These are phyloP conservation scores for Butyriboletus regius DNA, from an alignment of 1,284 basidiomycete species.

Conservation along the genomic window DNA sequence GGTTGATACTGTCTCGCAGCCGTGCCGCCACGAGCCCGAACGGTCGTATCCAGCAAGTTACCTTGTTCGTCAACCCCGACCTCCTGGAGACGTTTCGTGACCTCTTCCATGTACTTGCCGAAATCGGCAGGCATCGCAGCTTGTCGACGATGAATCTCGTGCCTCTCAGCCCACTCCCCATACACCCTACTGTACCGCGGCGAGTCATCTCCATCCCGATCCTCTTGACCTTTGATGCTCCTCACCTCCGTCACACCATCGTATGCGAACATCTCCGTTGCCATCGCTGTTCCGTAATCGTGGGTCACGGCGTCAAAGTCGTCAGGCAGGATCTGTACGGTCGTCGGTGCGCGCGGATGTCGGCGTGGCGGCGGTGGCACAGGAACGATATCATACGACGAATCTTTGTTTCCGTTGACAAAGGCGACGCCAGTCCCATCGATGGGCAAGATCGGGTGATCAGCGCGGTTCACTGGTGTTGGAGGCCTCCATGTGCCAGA, in stretches of 20 bases:
- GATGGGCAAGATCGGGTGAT: conserved; percentile 16
- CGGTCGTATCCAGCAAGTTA: conserved; percentile 15
- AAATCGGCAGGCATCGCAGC: conserved; percentile 28
- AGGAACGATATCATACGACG: conserved; percentile 30
- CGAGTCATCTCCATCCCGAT: conserved; percentile 8
- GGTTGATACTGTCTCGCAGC: conserved; percentile 5
- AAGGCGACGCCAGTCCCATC: conserved; percentile 3
- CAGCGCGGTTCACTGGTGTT: conserved; percentile 1
- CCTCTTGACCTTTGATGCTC: conserved; percentile 9
- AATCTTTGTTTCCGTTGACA: conserved; percentile 18
- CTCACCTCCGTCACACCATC: conserved; percentile 26
- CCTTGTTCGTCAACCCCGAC: conserved; percentile 32
- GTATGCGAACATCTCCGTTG: conserved; percentile 18
- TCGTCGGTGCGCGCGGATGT: conserved; percentile 30
- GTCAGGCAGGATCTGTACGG: conserved; percentile 27
- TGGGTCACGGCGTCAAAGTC: conserved; percentile 30
- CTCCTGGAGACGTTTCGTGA: conserved; percentile 40
- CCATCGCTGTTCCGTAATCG: conserved; percentile 25
- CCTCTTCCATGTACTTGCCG: conserved; percentile 42
- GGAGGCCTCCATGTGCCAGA: not conserved
- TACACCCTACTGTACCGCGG: conserved; percentile 27
- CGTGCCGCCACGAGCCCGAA: conserved; percentile 6
- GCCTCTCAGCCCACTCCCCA: conserved; percentile 30
- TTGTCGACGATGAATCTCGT: conserved; percentile 23
- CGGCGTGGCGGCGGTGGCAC: conserved; percentile 16